Percentiles rank a stretch among this genome's conserved stretches.
Conservation (phyloP, 345 rosid genomes). For the Citrus trifoliata region DNA sequence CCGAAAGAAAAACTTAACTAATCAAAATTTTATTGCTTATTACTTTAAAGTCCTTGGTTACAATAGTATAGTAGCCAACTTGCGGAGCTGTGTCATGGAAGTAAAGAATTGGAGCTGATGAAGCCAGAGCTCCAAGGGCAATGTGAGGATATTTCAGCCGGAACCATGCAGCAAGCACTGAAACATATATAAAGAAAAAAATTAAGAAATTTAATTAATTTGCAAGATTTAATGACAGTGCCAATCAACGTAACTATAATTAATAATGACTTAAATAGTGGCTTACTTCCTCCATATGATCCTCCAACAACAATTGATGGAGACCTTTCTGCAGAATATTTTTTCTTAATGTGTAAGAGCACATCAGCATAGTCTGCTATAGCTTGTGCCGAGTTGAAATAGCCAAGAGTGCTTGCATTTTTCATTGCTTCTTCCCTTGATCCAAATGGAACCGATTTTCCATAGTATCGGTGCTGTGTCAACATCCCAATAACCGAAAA, state of each 20-base stretch:
- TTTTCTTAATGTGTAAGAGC: constrained; percentile 41
- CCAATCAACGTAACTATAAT: too few relatives aligned
- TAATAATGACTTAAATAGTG: neutral
- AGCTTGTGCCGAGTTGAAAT: constrained; percentile 51
- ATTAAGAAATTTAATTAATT: neutral
- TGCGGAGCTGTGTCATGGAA: constrained; percentile 42
- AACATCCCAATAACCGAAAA: too few relatives aligned
- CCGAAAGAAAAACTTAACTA: neutral
- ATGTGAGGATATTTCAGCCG: constrained; percentile 50
- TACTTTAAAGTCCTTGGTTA: constrained; percentile 54
- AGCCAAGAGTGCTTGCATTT: constrained; percentile 42
- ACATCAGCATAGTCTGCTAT: constrained; percentile 52
- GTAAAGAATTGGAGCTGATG: constrained; percentile 68
- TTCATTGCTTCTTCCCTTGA: constrained; percentile 37
- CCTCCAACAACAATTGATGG: constrained; percentile 67
- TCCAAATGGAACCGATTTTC: constrained; percentile 45
- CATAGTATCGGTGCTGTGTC: constrained; percentile 42
- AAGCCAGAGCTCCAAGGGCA: constrained; percentile 55
- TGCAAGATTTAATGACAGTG: neutral
- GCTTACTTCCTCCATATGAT: constrained; percentile 75
- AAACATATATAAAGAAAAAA: neutral
- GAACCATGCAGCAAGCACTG: constrained; percentile 50
- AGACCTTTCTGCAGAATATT: constrained; percentile 26
- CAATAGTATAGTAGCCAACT: constrained; percentile 41
- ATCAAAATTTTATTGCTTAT: neutral